Base-by-base conservation (phyloP, 257 asterid genomes). In the Ilex aquifolium region DNA sequence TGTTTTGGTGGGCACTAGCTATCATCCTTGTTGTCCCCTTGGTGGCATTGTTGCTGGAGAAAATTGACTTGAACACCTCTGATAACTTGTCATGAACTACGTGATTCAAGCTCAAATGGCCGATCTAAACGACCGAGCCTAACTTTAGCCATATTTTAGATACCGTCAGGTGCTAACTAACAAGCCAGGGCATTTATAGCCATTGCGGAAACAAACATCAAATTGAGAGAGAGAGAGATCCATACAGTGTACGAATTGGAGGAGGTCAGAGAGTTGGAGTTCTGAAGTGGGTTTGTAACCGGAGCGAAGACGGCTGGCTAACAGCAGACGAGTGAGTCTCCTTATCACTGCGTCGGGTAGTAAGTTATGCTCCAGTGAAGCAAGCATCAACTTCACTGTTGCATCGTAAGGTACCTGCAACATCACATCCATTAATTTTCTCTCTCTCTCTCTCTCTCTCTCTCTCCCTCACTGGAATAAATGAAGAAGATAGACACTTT, bases 301-400 rank as follows among this genome's bases (percentile, higher is more conserved):
- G 76, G 89, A 83, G 49, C 95, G 95, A 71, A 91, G 95, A 69
- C 96, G 95, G 57, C 69, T 57, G 31, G 88, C 85, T 58, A 91
- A 82, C 30, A 88, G 93, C 62, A 86, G 72, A 8, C 95, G 83
- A 21, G 89, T 86, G 77, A 91, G 85, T 66, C 91, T 83, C 71
- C 95, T 88, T 2, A 88, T 75, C 61, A 91, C 82, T 51, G 78
- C 81, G 75, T 91, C 98, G 0, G 98, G 98, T 54, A 91, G 77
- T 72, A 91, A 68, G 59, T 91, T 88, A 48, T 92, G 88, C 77
- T 91, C 95, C 57, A 86, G 82, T 11, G 87, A 84, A 32, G 83
- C 77, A 48, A 88, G 80, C 95, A 85, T 83, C 56, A 91, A 62
- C 39, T 84, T 82, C n/a, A 88, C 95, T 6, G 85, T 77, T 2